Base-by-base conservation (phyloP, 352 stramenopile species). In the Globisporangium mamillatum region DNA sequence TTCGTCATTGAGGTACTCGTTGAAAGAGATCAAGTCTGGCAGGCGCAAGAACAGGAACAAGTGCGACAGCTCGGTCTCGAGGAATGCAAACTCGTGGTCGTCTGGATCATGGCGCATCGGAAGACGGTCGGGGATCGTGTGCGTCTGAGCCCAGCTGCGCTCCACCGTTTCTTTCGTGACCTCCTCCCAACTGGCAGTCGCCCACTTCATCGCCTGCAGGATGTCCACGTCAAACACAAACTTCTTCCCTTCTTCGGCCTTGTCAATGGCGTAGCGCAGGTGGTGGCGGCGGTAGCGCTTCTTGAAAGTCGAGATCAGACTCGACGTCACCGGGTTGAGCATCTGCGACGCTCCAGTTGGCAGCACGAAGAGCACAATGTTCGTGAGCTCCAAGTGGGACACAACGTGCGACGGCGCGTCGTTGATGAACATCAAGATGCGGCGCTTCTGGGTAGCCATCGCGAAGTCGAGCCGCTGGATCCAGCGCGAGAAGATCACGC, bases 181-280 rank as follows among this genome's bases (percentile, higher is more conserved):
- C 63, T 95, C 87, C 12, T 90, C 75, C 87, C 87, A 95, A 64
- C 76, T 90, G 9, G 75, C 66, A 4, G 65, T 66, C 5, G 82
- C 85, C 87, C 87, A 95, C 63, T 92, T 88, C 85, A 95, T 93
- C 3, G 85, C 83, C 53, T 91, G 81, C 5, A 95, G 69, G 34
- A 93, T 77, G 53, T 93, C 81, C 12, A 90, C 80, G 2, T 76
- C 72, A 34, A 93, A 93, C 64, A 79, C 77, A 29, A 75, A 56
- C 16, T 52, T 74, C 63, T 84, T 90, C 1, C 68, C 72, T 22
- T 75, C 64, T 20, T 92, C 80, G 16, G 75, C 71, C 52, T 81
- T 84, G 60, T 91, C 79, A 38, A 91, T 87, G 12, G 77, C 84
- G 64, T 91, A 73, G 12, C 80, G 81, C 64, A 95, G 38, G 55